phyloP scores from a whole-genome alignment of 352 stramenopile species.

The Phytophthora idaei region DNA sequence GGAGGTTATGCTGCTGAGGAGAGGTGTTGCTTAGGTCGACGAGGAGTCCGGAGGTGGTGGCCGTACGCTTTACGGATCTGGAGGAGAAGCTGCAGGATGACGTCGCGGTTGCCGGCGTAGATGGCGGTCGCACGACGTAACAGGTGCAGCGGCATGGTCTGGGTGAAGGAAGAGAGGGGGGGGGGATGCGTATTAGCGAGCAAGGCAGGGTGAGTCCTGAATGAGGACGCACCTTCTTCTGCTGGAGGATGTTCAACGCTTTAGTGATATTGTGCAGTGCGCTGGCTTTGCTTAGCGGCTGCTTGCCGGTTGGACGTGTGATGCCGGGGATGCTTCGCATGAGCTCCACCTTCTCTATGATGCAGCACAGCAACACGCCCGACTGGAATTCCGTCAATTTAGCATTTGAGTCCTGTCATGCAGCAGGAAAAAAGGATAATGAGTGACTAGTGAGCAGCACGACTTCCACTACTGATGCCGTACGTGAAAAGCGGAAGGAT shows the following conservation, averaged over 20 bases:
- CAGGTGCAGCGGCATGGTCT: conserved; percentile 61
- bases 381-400: conserved; percentile 62
- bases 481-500: conserved; percentile 43
- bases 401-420: conserved; percentile 30
- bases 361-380: conserved; percentile 60
- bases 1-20: conserved; percentile 17
- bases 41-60: conserved; percentile 31
- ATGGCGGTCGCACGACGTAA: conserved; percentile 49
- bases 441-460: background rate
- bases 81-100: conserved; percentile 49
- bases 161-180: background rate
- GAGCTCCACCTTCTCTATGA: conserved; percentile 73
- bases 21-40: conserved; percentile 5
- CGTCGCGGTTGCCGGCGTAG: conserved; percentile 35
- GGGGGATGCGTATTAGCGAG: background rate
- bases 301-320: conserved; percentile 29
- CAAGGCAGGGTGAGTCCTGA: background rate
- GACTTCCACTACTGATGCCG: background rate
- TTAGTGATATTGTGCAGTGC: conserved; percentile 79
- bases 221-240: conserved; percentile 56
- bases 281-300: conserved; percentile 52
- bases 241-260: conserved; percentile 57
- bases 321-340: conserved; percentile 68
- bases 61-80: conserved; percentile 57
- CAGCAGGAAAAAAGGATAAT: background rate